These are phyloP conservation scores for Fomitopsis serialis DNA, from an alignment of 768 basidiomycete species.

Conservation along the genomic window DNA sequence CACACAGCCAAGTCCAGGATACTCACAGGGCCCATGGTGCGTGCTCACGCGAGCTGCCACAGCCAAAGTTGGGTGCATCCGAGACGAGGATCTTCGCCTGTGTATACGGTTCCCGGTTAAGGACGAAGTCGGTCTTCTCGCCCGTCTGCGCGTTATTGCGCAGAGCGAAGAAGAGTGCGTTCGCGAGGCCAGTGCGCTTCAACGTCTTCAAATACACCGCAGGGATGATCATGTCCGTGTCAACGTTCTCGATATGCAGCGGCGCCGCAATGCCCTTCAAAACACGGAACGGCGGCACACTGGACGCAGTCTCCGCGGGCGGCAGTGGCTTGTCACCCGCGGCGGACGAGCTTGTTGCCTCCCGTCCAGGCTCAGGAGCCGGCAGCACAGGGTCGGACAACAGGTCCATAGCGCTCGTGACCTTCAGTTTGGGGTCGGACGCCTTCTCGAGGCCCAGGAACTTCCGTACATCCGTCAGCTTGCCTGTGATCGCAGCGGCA, in stretches of 20 bases:
- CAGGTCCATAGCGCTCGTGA: constrained; percentile 68
- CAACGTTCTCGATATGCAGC: constrained; percentile 49
- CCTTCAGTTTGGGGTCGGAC: constrained; percentile 53
- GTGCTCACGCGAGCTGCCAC: constrained; percentile 59
- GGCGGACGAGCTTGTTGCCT: constrained; percentile 9
- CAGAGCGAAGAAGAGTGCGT: constrained; percentile 50
- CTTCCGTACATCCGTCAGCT: constrained; percentile 55
- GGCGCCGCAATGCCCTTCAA: constrained; percentile 51
- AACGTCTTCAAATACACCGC: constrained; percentile 66
- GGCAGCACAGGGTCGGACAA: constrained; percentile 55
- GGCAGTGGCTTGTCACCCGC: constrained; percentile 18
- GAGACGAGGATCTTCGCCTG: constrained; percentile 50
- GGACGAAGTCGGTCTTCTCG: constrained; percentile 51
- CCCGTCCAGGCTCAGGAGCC: constrained; percentile 26
- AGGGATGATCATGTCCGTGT: constrained; percentile 66
- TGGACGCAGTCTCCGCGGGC: constrained; percentile 23
- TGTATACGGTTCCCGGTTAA: constrained; percentile 54
- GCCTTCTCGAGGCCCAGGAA: constrained; percentile 30
- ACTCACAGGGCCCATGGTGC: constrained; percentile 51
- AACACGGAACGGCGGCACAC: constrained; percentile 39
- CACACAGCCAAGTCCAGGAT: too few relatives aligned
- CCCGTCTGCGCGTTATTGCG: constrained; percentile 47
- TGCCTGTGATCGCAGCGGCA: constrained; percentile 55
- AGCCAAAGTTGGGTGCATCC: constrained; percentile 59
- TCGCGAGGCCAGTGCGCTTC: constrained; percentile 56